Evolutionary conservation across 768 basidiomycete species (phyloP).

Genomic region (Lactarius psammicola): DNA sequence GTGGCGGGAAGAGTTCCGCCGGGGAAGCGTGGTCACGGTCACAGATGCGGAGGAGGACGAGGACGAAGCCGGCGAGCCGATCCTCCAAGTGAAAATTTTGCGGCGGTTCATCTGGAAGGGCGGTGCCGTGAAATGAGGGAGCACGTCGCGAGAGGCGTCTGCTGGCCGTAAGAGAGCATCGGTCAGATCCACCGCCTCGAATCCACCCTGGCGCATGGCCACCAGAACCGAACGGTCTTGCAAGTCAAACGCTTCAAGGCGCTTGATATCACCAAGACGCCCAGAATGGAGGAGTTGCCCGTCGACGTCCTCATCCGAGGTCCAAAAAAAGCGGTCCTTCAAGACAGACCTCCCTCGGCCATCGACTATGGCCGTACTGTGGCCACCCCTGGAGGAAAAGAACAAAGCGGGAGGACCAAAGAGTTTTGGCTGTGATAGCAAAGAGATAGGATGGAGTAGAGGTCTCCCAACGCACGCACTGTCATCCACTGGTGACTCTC

Average conservation of each 20-base stretch:
- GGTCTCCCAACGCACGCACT: constrained; percentile 48
- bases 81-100: constrained; percentile 78
- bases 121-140: constrained; percentile 71
- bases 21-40: constrained; percentile 8
- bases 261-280: constrained; percentile 79
- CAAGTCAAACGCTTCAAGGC: constrained; percentile 79
- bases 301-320: constrained; percentile 56
- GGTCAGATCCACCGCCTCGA: constrained; percentile 76
- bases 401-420: constrained; percentile 87
- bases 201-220: constrained; percentile 82
- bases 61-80: constrained; percentile 57
- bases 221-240: constrained; percentile 73
- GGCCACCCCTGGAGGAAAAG: constrained; percentile 85
- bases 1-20: constrained; percentile 41
- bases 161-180: constrained; percentile 80
- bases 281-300: constrained; percentile 36
- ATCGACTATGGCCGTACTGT: constrained; percentile 85
- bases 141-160: constrained; percentile 67
- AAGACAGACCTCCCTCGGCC: constrained; percentile 82
- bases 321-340: constrained; percentile 80
- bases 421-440: constrained; percentile 73
- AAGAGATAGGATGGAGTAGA: constrained; percentile 68
- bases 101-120: constrained; percentile 63
- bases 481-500: constrained; percentile 33
- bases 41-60: constrained; percentile 1